A percentile compares a stretch with the other conserved stretches of the same genome.
These are phyloP conservation scores for Coemansia sp. DNA, from an alignment of 192 early-diverging fungal genomes.

Conservation along the genomic window DNA sequence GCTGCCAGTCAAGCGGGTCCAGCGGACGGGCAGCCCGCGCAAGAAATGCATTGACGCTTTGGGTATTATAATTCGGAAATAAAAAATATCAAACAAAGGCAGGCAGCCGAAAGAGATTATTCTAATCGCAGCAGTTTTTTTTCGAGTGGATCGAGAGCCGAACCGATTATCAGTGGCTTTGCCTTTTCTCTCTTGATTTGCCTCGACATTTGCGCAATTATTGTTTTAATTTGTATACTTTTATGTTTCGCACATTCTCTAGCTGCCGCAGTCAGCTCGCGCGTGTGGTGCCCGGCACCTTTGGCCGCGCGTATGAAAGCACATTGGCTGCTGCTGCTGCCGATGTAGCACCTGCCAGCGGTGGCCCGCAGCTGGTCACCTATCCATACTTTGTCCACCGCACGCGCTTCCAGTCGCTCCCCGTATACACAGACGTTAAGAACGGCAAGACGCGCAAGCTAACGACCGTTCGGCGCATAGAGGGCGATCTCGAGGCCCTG, in stretches of 20 bases:
- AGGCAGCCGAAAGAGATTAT: too few species aligned
- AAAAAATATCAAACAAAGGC: too few species aligned
- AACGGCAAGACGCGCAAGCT: conserved; percentile 67
- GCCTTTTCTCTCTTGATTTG: not conserved
- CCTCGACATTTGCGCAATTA: not conserved
- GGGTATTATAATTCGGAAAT: not conserved
- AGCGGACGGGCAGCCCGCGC: not conserved
- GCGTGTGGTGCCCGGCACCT: not conserved
- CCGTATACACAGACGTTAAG: conserved; percentile 71
- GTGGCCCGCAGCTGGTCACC: not conserved
- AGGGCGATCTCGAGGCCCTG: conserved; percentile 65
- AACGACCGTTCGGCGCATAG: conserved; percentile 71
- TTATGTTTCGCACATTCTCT: not conserved
- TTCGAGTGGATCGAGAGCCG: not conserved
- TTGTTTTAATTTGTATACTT: not conserved
- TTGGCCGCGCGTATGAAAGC: conserved; percentile 34
- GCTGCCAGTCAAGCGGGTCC: not conserved
- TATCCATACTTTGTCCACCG: conserved; percentile 68
- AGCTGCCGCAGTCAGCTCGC: not conserved
- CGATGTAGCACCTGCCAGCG: not conserved
- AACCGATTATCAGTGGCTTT: not conserved
- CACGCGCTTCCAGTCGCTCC: conserved; percentile 63
- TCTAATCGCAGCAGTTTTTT: too few species aligned
- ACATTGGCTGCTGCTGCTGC: conserved; percentile 25
- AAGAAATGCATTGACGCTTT: not conserved